Evolutionary conservation across 2,329 filamentous ascomycete genomes (phyloP), one percentile per base, ranked within the genome.

Genomic region (Emergomyces orientalis): DNA sequence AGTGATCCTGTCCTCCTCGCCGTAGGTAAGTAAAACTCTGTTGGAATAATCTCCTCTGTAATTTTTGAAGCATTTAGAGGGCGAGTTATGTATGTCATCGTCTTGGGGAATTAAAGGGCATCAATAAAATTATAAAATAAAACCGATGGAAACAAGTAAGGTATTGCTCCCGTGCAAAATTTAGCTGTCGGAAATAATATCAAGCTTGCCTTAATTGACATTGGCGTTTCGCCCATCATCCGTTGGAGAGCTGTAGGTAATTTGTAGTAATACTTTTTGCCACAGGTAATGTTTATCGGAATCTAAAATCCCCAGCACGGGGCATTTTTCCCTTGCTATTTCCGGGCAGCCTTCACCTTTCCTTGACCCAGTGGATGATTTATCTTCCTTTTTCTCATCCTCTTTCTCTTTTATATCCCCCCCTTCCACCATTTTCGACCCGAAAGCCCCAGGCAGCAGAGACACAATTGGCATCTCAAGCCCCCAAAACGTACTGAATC

Each of bases 201-300:
- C 25, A 51, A 30, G 47, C 47, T 30, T 51, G 47, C 6, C 17
- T 51, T 11, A 9, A 51, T 8, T 25, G 22, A 17, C 13, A 30
- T 30, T 30, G 22, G 22, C 27, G 47, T 51, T 51, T 13, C 22
- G 11, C 25, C 47, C 47, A 14, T 30, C 47, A 25, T 27, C 14
- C 7, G 30, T 32, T 19, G 49, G 25, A 30, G 49, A 32, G 49
- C 25, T 7, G 49, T 13, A 32, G 49, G 32, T 14, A 51, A 27
- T 1, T 14, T 6, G 34, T 27, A 41, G 55, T 58, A 58, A 58
- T 43, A 58, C 39, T 27, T 30, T 52, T 60, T 60, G 59, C 59
- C 59, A 60, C 59, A 13, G 59, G 27, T n/a, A 52, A 30, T 52
- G 58, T 52, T 52, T n/a, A 39, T 60, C 59, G 59, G 45, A 51